Conservation (phyloP, 176 grass and related monocot genomes). For the Oryza officinalis region DNA sequence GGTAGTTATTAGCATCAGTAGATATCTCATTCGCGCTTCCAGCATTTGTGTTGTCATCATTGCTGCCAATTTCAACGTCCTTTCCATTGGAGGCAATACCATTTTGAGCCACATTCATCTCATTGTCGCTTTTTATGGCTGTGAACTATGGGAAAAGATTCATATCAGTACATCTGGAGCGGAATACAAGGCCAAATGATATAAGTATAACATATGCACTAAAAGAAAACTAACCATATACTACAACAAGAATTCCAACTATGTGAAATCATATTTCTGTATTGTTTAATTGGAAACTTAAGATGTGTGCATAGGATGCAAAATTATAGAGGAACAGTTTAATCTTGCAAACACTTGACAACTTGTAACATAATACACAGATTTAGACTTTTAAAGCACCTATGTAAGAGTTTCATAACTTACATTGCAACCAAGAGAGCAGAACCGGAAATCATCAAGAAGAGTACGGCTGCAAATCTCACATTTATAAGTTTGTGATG, state of each 20-base stretch:
- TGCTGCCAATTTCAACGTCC: background rate
- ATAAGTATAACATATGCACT: background rate
- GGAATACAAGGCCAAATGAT: no score
- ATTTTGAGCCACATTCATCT: constrained; percentile 8
- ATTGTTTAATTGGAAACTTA: no score
- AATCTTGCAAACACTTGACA: background rate
- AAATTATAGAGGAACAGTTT: no score
- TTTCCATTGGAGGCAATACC: background rate
- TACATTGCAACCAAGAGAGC: constrained; percentile 64
- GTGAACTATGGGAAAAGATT: constrained; percentile 34
- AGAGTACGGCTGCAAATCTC: constrained; percentile 50
- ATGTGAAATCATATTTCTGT: background rate
- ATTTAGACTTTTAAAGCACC: background rate
- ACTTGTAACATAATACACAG: no score
- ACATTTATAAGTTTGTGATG: constrained; percentile 36
- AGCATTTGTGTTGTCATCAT: background rate
- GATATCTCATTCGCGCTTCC: background rate
- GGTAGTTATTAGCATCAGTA: background rate
- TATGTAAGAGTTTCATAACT: background rate
- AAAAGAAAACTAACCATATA: background rate
- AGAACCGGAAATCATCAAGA: constrained; percentile 33
- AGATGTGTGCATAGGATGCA: no score
- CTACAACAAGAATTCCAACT: background rate
- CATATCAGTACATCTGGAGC: no score
- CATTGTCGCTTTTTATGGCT: constrained; percentile 46